Percentiles rank a stretch among this genome's conserved stretches.
These are phyloP conservation scores for Gossypium schwendimanii DNA, from an alignment of 441 rosid genomes.

Conservation along the genomic window DNA sequence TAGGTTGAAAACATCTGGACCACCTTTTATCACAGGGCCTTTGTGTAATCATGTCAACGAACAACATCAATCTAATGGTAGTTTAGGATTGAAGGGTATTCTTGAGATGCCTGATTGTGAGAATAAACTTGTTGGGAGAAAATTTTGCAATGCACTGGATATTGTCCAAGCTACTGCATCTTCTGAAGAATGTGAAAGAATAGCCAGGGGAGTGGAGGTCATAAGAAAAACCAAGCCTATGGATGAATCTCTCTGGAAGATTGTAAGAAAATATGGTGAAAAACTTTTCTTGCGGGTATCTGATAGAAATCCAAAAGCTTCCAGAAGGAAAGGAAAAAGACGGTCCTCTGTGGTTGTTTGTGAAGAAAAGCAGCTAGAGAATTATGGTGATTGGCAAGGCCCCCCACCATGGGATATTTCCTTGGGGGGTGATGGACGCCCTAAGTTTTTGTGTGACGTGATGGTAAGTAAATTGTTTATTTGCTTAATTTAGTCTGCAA, in stretches of 20 bases:
- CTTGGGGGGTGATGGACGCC: constrained; percentile 75
- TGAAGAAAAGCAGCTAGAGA: constrained; percentile 32
- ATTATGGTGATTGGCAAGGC: constrained; percentile 54
- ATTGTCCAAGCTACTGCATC: constrained; percentile 48
- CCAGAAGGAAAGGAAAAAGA: constrained; percentile 56
- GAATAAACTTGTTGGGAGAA: constrained; percentile 27
- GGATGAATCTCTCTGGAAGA: constrained; percentile 51
- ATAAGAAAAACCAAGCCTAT: constrained; percentile 52
- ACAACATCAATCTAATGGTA: constrained; percentile 22
- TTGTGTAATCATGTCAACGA: constrained; percentile 7
- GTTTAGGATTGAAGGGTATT: constrained; percentile 59
- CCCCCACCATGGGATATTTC: constrained; percentile 81
- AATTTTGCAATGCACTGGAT: constrained; percentile 45
- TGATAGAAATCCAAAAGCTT: constrained; percentile 50
- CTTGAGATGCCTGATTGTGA: constrained; percentile 31
- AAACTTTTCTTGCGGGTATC: constrained; percentile 57
- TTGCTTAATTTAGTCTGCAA: not conserved
- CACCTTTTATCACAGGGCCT: constrained; percentile 2
- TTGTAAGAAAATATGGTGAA: constrained; percentile 63
- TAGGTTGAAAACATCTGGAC: constrained; percentile 7
- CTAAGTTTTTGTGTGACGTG: constrained; percentile 87
- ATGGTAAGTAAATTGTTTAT: constrained; percentile 42
- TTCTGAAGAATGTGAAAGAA: constrained; percentile 33
- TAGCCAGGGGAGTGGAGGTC: constrained; percentile 27
- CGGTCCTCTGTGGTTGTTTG: constrained; percentile 18